Evolutionary conservation across 352 stramenopile species (phyloP).

Genomic region (Globisporangium recalcitrans): DNA sequence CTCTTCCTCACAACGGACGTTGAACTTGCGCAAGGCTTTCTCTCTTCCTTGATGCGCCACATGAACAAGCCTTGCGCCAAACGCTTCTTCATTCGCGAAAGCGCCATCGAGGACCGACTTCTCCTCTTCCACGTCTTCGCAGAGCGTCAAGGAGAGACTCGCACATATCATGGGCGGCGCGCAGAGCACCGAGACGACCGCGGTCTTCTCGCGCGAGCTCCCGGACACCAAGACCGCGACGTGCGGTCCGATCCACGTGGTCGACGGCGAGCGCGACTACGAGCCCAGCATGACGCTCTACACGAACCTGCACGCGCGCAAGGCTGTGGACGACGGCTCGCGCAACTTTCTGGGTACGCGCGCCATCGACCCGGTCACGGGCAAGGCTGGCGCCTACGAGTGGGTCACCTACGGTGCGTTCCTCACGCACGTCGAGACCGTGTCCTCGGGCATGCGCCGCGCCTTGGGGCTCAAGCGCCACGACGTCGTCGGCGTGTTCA

Average conservation of each 20-base stretch:
- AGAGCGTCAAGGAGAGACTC: background rate
- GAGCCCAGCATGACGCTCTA: slow-evolving; percentile 47
- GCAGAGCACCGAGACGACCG: slow-evolving; percentile 3
- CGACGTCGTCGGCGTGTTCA: slow-evolving; percentile 49
- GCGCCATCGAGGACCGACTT: background rate
- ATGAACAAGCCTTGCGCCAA: too few species aligned
- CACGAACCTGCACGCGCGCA: slow-evolving; percentile 46
- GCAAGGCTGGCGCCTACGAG: slow-evolving; percentile 33
- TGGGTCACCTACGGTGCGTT: slow-evolving; percentile 57
- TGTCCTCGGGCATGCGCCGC: slow-evolving; percentile 30
- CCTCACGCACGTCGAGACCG: slow-evolving; percentile 31
- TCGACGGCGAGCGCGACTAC: slow-evolving; percentile 24
- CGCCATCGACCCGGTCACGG: slow-evolving; percentile 27
- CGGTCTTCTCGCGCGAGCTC: slow-evolving; percentile 21
- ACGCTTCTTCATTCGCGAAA: background rate
- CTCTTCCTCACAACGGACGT: background rate
- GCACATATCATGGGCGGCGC: slow-evolving; percentile 2
- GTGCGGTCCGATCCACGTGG: slow-evolving; percentile 17
- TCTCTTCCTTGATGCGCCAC: too few species aligned
- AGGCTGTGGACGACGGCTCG: slow-evolving; percentile 38
- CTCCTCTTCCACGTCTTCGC: background rate
- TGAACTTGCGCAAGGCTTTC: background rate
- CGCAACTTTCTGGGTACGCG: slow-evolving; percentile 47
- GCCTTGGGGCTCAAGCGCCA: slow-evolving; percentile 29
- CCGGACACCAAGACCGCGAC: slow-evolving; percentile 10